Percentiles rank a stretch among this genome's conserved stretches.
Evolutionary conservation across 2,329 filamentous ascomycete species (phyloP).

Genomic region (Bipolaris bicolor): DNA sequence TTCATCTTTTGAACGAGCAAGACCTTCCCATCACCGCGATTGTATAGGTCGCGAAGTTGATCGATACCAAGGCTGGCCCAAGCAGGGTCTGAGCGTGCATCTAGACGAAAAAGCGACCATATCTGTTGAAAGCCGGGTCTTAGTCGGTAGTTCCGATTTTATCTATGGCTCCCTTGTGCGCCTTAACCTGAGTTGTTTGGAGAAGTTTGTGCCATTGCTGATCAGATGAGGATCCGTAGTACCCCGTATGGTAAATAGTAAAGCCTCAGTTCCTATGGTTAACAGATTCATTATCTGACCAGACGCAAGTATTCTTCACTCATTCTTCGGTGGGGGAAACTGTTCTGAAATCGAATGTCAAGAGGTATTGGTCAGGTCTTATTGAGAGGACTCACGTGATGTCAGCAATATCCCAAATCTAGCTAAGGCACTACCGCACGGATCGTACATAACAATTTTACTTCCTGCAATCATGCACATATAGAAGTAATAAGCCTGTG

Average conservation of each 20-base stretch:
- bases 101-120: slow-evolving; percentile 21
- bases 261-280: slow-evolving; percentile 20
- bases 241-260: slow-evolving; percentile 25
- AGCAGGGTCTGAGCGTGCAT: slow-evolving; percentile 19
- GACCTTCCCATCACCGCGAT: not conserved
- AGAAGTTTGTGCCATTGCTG: slow-evolving; percentile 23
- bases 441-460: too few relatives aligned
- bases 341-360: too few relatives aligned
- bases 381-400: too few relatives aligned
- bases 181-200: slow-evolving; percentile 13
- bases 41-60: slow-evolving; percentile 22
- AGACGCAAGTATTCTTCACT: not conserved
- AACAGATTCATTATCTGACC: not conserved
- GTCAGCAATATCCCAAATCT: too few relatives aligned
- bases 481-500: too few relatives aligned
- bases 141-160: too few relatives aligned
- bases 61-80: slow-evolving; percentile 17
- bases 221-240: slow-evolving; percentile 19
- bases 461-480: too few relatives aligned
- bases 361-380: too few relatives aligned
- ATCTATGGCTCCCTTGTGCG: slow-evolving; percentile 4
- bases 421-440: too few relatives aligned
- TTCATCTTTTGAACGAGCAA: too few relatives aligned
- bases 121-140: too few relatives aligned
- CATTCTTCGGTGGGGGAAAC: too few relatives aligned